Evolutionary conservation across 2,329 filamentous ascomycete species (phyloP).

Genomic region (Nannizziopsis barbatae): DNA sequence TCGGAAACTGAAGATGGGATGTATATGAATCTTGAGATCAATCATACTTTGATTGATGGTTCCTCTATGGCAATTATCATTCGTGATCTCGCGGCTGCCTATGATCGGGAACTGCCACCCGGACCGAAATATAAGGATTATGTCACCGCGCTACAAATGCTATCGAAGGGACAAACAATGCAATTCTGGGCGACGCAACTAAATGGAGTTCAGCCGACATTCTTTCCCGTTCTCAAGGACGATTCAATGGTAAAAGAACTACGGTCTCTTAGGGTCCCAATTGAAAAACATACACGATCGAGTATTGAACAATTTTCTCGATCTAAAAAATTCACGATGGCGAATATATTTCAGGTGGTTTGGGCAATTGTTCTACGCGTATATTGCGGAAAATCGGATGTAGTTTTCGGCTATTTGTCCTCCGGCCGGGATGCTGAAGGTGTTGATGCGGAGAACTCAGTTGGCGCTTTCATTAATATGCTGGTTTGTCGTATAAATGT

Average conservation of each 20-base stretch:
- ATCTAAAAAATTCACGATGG: background rate
- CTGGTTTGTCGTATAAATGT: constrained; percentile 33
- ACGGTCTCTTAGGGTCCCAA: background rate
- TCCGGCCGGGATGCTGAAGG: constrained; percentile 45
- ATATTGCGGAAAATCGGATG: constrained; percentile 39
- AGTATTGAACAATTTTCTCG: background rate
- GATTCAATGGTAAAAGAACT: background rate
- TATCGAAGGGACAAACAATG: background rate
- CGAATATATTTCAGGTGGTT: constrained; percentile 7
- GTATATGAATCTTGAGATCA: constrained; percentile 35
- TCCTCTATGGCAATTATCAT: constrained; percentile 34
- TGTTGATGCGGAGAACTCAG: constrained; percentile 37
- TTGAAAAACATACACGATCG: background rate
- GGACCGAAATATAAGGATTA: constrained; percentile 7
- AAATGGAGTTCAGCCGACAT: constrained; percentile 17
- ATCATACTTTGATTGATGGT: constrained; percentile 37
- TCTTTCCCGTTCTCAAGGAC: constrained; percentile 4
- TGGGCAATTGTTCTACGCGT: constrained; percentile 41
- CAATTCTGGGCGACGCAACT: constrained; percentile 20
- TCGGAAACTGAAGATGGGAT: constrained; percentile 22
- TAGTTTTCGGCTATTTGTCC: constrained; percentile 46
- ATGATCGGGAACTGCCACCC: constrained; percentile 13
- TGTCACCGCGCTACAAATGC: constrained; percentile 3
- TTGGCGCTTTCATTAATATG: constrained; percentile 34
- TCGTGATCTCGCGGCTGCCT: constrained; percentile 29